A percentile compares a stretch with the other conserved stretches of the same genome.
These are phyloP conservation scores for Acanthamoeba quina DNA, from an alignment of 208 protist species.

Conservation along the genomic window DNA sequence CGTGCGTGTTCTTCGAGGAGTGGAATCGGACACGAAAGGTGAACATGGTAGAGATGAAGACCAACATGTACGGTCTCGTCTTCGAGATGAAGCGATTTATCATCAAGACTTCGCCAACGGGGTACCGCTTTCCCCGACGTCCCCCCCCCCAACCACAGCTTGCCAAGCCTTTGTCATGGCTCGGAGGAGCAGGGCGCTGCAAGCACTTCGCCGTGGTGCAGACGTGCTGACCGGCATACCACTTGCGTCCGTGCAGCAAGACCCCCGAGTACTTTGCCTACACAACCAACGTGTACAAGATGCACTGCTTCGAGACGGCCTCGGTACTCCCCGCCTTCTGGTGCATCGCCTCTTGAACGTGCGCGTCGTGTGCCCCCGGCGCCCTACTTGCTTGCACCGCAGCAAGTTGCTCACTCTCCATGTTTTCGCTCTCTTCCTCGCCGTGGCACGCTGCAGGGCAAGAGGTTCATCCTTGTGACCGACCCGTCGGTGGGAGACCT, in stretches of 20 bases:
- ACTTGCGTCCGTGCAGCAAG: slow-evolving; percentile 32
- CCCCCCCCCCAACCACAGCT: background rate
- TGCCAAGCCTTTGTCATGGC: too few species aligned
- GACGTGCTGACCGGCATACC: background rate
- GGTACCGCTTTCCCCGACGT: slow-evolving; percentile 60
- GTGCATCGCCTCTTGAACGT: background rate
- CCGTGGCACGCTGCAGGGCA: background rate
- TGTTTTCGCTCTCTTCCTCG: background rate
- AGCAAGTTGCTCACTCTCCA: too few species aligned
- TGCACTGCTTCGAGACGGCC: slow-evolving; percentile 83
- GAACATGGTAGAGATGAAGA: slow-evolving; percentile 78
- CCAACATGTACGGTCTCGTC: slow-evolving; percentile 80
- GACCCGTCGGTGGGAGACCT: slow-evolving; percentile 3
- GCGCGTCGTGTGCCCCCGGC: background rate
- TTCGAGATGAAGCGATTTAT: slow-evolving; percentile 79
- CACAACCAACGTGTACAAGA: slow-evolving; percentile 82
- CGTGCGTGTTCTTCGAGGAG: slow-evolving; percentile 82
- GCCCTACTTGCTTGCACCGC: too few species aligned
- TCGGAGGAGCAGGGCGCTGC: background rate
- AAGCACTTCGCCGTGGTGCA: too few species aligned
- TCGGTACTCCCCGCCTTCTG: background rate
- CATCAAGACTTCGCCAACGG: slow-evolving; percentile 66
- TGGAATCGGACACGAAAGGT: slow-evolving; percentile 75
- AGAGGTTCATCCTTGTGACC: slow-evolving; percentile 23
- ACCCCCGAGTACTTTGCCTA: slow-evolving; percentile 79